These are phyloP conservation scores for Phycomyces nitens DNA, from an alignment of 192 early-diverging fungal species.

Conservation along the genomic window DNA sequence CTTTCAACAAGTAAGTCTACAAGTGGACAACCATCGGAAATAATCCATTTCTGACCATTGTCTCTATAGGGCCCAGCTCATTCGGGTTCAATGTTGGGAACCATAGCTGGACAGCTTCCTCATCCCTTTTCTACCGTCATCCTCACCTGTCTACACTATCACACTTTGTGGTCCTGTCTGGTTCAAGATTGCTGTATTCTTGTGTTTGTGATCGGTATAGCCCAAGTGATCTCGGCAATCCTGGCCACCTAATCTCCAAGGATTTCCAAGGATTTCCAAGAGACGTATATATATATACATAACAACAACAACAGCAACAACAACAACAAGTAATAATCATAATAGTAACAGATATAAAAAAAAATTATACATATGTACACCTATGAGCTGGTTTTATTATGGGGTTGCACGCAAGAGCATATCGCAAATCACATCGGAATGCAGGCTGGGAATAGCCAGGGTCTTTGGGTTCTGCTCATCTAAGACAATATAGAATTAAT, in stretches of 20 bases:
- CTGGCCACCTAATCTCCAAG: not conserved
- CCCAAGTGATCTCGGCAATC: slow-evolving; percentile 20
- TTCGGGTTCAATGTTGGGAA: slow-evolving; percentile 35
- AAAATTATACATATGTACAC: no score
- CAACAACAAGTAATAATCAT: no score
- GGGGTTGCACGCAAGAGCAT: slow-evolving; percentile 12
- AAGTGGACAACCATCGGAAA: not conserved
- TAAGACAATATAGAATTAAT: no score
- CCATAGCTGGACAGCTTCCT: slow-evolving; percentile 44
- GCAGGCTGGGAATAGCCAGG: slow-evolving; percentile 19
- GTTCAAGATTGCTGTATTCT: slow-evolving; percentile 49
- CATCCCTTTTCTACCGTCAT: slow-evolving; percentile 44
- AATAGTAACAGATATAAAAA: no score
- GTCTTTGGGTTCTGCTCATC: not conserved
- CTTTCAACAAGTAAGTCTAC: slow-evolving; percentile 38
- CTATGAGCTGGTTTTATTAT: slow-evolving; percentile 2
- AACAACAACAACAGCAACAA: no score
- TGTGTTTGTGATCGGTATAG: slow-evolving; percentile 46
- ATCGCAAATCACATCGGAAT: slow-evolving; percentile 20
- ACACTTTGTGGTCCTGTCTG: slow-evolving; percentile 50
- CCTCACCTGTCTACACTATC: slow-evolving; percentile 48
- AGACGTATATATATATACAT: no score
- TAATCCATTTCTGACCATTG: not conserved
- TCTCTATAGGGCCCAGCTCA: slow-evolving; percentile 24
- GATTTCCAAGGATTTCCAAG: no score